These are phyloP conservation scores for Aspergillus haitiensis DNA, from an alignment of 495 filamentous ascomycete species.

Conservation along the genomic window DNA sequence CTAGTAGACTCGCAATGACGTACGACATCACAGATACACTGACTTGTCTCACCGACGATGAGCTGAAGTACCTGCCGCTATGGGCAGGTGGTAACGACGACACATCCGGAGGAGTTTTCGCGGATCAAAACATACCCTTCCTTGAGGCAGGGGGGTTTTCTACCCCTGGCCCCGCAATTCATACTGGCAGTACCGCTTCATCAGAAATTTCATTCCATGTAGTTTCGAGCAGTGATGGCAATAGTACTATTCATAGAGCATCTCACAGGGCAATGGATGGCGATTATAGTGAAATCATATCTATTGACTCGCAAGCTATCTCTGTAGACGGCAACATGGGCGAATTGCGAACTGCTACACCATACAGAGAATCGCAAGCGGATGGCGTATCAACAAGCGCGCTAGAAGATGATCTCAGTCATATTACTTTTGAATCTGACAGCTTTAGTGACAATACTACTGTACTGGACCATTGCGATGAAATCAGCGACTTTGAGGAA, in stretches of 20 bases:
- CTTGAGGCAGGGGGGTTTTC: slow-evolving; percentile 44
- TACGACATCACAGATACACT: slow-evolving; percentile 43
- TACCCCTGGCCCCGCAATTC: slow-evolving; percentile 43
- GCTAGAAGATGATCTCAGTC: slow-evolving; percentile 11
- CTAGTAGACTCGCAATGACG: slow-evolving; percentile 13
- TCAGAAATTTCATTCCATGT: slow-evolving; percentile 28
- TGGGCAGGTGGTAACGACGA: slow-evolving; percentile 60
- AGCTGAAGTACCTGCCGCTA: slow-evolving; percentile 54
- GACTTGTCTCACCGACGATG: slow-evolving; percentile 47
- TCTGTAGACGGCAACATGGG: slow-evolving; percentile 7
- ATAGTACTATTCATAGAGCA: slow-evolving; percentile 36
- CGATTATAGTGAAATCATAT: slow-evolving; percentile 31
- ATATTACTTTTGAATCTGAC: slow-evolving; percentile 11
- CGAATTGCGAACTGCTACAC: slow-evolving; percentile 7
- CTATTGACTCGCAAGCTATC: slow-evolving; percentile 23
- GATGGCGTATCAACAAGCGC: slow-evolving; percentile 15
- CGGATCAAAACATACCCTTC: slow-evolving; percentile 39
- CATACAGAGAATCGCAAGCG: neutral
- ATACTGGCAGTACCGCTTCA: slow-evolving; percentile 37
- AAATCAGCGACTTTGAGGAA: slow-evolving; percentile 16
- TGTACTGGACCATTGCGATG: slow-evolving; percentile 6
- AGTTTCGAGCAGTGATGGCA: slow-evolving; percentile 29
- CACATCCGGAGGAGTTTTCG: slow-evolving; percentile 53
- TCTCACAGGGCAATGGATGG: slow-evolving; percentile 37
- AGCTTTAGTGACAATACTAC: slow-evolving; percentile 19